Conservation (phyloP, 257 asterid species). For the Jasminum sambac region DNA sequence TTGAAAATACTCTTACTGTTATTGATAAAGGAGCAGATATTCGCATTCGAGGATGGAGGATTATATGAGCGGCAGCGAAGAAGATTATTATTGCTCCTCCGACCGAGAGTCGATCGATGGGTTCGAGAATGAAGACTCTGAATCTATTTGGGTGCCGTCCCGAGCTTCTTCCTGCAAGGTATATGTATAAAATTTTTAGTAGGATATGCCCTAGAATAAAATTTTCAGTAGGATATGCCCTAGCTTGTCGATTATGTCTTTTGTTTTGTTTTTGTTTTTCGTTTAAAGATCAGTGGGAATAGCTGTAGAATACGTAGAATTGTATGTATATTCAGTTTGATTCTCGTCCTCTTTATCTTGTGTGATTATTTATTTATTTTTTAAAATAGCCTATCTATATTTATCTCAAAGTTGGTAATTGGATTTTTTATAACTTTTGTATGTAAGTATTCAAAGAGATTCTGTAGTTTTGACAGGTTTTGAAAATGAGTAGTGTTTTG, state of each 20-base stretch:
- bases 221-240: neutral
- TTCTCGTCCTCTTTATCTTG: neutral
- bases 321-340: neutral
- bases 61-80: conserved; percentile 47
- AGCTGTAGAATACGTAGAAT: neutral
- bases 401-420: neutral
- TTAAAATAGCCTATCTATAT: neutral
- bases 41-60: conserved; percentile 38
- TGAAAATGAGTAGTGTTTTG: neutral
- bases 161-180: conserved; percentile 74
- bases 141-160: conserved; percentile 43
- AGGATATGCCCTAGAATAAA: too few relatives aligned
- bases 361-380: neutral
- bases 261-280: too few relatives aligned
- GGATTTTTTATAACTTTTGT: neutral
- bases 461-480: neutral
- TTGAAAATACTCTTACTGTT: neutral
- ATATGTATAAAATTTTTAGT: neutral
- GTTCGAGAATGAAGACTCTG: conserved; percentile 60
- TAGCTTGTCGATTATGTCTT: neutral
- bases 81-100: conserved; percentile 51
- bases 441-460: neutral
- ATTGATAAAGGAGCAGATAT: neutral
- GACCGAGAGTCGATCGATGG: conserved; percentile 67
- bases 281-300: neutral